Conservation (phyloP, 2,329 filamentous ascomycete species). For the Fusarium cyanostomum region DNA sequence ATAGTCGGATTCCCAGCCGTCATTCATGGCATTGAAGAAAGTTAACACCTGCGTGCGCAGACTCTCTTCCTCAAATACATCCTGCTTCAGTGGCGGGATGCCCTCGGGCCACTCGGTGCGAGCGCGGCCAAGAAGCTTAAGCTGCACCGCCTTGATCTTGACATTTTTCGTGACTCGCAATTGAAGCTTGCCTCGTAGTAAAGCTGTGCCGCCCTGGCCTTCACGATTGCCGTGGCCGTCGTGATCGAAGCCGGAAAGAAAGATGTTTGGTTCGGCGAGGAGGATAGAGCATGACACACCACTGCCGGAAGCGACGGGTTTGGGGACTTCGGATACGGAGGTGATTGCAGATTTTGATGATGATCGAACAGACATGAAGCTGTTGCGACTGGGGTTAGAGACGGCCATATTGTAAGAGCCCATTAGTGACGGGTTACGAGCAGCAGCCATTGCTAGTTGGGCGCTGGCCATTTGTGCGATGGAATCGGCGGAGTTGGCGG, state of each 20-base stretch:
- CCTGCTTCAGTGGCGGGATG: slow-evolving; percentile 86
- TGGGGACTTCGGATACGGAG: slow-evolving; percentile 67
- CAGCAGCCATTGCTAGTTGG: slow-evolving; percentile 37
- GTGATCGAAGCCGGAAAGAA: slow-evolving; percentile 81
- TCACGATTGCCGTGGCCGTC: slow-evolving; percentile 64
- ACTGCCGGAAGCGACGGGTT: slow-evolving; percentile 81
- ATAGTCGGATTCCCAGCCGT: slow-evolving; percentile 68
- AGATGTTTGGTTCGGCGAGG: slow-evolving; percentile 82
- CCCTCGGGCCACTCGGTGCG: slow-evolving; percentile 97
- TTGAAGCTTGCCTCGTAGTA: slow-evolving; percentile 85
- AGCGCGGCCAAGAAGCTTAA: slow-evolving; percentile 86
- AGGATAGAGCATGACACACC: slow-evolving; percentile 78
- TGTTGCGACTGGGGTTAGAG: slow-evolving; percentile 53
- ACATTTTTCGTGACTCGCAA: slow-evolving; percentile 86
- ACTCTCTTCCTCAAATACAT: slow-evolving; percentile 84
- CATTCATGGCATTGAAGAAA: slow-evolving; percentile 85
- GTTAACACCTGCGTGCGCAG: slow-evolving; percentile 89
- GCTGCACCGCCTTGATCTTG: slow-evolving; percentile 90
- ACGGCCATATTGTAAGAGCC: slow-evolving; percentile 39
- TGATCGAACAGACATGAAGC: slow-evolving; percentile 61
- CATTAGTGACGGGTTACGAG: slow-evolving; percentile 29
- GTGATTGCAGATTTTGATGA: slow-evolving; percentile 61
- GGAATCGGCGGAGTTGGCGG: slow-evolving; percentile 29
- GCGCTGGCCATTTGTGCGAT: slow-evolving; percentile 20
- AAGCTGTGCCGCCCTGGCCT: slow-evolving; percentile 75